Percentiles rank a stretch among this genome's conserved stretches.
Evolutionary conservation across 2,329 filamentous ascomycete species (phyloP).

Genomic region (Hypoxylon sp.): DNA sequence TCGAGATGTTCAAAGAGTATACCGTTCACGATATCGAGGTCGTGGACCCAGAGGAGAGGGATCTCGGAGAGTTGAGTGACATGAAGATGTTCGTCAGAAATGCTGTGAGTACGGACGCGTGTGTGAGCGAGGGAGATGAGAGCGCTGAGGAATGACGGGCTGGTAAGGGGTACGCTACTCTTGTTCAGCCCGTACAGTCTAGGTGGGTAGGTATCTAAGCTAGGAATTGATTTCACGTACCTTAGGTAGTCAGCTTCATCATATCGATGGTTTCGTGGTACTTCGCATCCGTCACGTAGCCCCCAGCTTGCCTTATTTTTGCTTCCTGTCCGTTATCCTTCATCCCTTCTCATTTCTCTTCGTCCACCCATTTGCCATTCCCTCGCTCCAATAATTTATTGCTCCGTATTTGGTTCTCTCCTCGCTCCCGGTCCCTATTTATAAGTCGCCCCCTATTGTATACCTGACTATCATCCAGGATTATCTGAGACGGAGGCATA

Average conservation of each 20-base stretch:
- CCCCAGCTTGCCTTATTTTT: no score
- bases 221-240: background rate
- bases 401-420: no score
- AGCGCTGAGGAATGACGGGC: background rate
- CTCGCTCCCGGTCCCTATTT: no score
- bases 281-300: no score
- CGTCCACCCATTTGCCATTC: no score
- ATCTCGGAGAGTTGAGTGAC: background rate
- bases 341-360: no score
- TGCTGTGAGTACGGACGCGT: background rate
- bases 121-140: background rate
- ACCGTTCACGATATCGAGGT: constrained; percentile 2
- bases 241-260: background rate
- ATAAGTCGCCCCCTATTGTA: no score
- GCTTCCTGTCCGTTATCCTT: no score
- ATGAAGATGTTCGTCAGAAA: constrained; percentile 16
- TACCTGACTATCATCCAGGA: no score
- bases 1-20: constrained; percentile 40
- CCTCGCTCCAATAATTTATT: no score
- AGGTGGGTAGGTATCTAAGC: background rate
- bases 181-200: background rate
- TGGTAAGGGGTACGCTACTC: background rate
- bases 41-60: background rate
- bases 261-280: no score
- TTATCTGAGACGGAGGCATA: no score